phyloP scores from a whole-genome alignment of 805 yeast species.

The Suhomyces sp. region DNA sequence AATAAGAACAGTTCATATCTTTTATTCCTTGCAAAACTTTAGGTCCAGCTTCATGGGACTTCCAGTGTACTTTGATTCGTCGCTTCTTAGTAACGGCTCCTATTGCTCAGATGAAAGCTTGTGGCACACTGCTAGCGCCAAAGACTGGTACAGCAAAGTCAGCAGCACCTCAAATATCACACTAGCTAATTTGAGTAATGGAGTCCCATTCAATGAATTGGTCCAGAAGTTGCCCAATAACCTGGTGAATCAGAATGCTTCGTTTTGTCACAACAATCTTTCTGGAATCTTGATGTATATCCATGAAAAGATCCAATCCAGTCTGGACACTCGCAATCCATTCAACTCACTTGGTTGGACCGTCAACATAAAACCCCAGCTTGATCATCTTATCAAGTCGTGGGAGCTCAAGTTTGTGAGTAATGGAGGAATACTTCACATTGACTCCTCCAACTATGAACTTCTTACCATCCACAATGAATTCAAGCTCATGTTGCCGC shows the following conservation, averaged over 20 bases:
- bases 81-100: constrained; percentile 59
- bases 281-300: constrained; percentile 59
- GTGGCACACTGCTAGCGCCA: constrained; percentile 52
- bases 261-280: constrained; percentile 47
- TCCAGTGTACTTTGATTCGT: constrained; percentile 35
- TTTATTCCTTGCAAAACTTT: constrained; percentile 49
- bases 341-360: constrained; percentile 62
- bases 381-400: constrained; percentile 54
- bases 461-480: constrained; percentile 53
- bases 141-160: constrained; percentile 48
- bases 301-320: constrained; percentile 62
- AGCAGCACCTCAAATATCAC: constrained; percentile 31
- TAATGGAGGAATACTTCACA: constrained; percentile 60
- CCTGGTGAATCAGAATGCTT: constrained; percentile 12
- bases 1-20: constrained; percentile 50
- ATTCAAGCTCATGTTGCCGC: constrained; percentile 62
- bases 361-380: constrained; percentile 54
- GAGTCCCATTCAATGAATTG: constrained; percentile 45
- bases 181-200: constrained; percentile 56
- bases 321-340: constrained; percentile 31
- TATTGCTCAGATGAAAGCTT: constrained; percentile 58
- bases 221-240: constrained; percentile 45
- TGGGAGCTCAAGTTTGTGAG: constrained; percentile 66
- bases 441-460: constrained; percentile 48
- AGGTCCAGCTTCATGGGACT: constrained; percentile 45